These are phyloP conservation scores for Dimargaris verticillata DNA, from an alignment of 192 early-diverging fungal genomes.

Conservation along the genomic window DNA sequence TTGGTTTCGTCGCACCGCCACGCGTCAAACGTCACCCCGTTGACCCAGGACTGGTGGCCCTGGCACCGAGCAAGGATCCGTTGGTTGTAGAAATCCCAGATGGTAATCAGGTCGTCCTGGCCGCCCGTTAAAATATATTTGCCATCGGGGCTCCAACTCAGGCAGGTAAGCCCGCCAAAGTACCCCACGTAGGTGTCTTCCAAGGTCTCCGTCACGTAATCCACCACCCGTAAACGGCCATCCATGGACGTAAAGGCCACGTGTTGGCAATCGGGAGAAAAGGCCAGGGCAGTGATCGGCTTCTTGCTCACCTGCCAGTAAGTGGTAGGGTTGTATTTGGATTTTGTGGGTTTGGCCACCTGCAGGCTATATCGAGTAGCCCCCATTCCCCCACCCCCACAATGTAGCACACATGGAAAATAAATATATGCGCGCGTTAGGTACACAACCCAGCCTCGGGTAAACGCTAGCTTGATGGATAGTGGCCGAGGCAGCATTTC, in stretches of 20 bases:
- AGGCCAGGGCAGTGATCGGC: constrained; percentile 55
- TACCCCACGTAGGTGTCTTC: constrained; percentile 63
- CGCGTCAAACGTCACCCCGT: constrained; percentile 68
- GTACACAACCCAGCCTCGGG: too few species aligned
- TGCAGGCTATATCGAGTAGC: too few species aligned
- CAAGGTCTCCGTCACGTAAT: constrained; percentile 50
- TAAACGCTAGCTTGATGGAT: too few species aligned
- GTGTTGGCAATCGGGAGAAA: constrained; percentile 69
- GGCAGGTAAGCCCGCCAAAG: constrained; percentile 77
- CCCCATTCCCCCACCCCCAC: too few species aligned
- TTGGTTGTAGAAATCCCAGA: constrained; percentile 69
- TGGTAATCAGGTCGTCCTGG: constrained; percentile 81
- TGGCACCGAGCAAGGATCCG: constrained; percentile 73
- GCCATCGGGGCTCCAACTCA: constrained; percentile 82
- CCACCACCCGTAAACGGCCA: constrained; percentile 58
- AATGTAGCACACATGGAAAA: too few species aligned
- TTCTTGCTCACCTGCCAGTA: constrained; percentile 61
- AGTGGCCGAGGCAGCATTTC: too few species aligned
- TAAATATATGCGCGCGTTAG: too few species aligned
- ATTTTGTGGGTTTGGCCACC: constrained; percentile 31
- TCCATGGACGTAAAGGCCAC: constrained; percentile 69
- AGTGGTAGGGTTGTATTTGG: constrained; percentile 64
- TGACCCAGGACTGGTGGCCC: constrained; percentile 86
- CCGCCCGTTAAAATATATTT: constrained; percentile 71
- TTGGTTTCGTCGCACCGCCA: constrained; percentile 56